Evolutionary conservation across 2,329 filamentous ascomycete species (phyloP), one percentile per base, ranked within the genome.

Genomic region (Ophiostoma ulmi): DNA sequence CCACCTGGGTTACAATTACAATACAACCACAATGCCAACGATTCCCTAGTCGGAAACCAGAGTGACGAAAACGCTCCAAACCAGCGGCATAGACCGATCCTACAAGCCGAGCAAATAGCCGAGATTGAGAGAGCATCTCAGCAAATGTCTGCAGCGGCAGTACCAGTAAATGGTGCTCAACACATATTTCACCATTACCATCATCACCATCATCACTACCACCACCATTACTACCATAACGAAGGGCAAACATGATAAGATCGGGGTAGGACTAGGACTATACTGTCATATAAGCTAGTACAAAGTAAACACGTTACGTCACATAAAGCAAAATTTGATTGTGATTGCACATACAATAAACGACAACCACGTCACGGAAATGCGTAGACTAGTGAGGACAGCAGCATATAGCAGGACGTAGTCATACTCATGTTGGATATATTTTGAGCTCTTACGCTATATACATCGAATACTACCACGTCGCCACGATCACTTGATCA

Each of bases 111-210:
- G n/a, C 63, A 65, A 20, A 65, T 65, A 17, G 35, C 35, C 36
- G 63, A 65, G 13, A 65, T 65, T 4, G 63, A 65, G 7, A 35
- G 63, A 11, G 3, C 14, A 13, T 65, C 63, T 3, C 63, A 65
- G 17, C 17, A 65, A 38, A 26, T 39, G 63, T 39, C 36, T 20
- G 58, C 7, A 35, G 17, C 58, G 13, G 13, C 63, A 22, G 14
- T 39, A 3, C 1, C 63, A 17, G 20, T 17, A 4, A 65, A n/a
- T 17, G 36, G 63, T 17, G 35, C 35, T 1, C 63, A 65, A 8
- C 63, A 65, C 6, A 65, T 65, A 35, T 38, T 38, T 22, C 63
- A 65, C 35, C 63, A 65, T 8, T 38, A 65, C 35, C 63, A 65
- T 8, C 63, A 65, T 14, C 63, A 65, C 5, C 63, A 65, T 17